Evolutionary conservation across 2,329 filamentous ascomycete species (phyloP), one percentile per base, ranked within the genome.

Genomic region (Claviceps arundinis): DNA sequence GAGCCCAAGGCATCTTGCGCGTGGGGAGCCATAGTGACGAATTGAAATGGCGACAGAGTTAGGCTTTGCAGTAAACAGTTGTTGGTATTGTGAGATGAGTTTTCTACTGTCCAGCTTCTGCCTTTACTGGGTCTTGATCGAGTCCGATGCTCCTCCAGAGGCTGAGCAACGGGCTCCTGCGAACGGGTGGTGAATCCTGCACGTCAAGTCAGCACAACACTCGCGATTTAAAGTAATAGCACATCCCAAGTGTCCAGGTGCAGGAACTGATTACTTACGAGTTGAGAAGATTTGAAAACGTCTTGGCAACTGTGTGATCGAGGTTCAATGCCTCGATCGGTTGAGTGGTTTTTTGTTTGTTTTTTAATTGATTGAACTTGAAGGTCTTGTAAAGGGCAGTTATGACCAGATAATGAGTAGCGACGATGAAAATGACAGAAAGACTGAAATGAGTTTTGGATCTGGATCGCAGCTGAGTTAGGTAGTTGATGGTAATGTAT

Each of bases 241-340:
- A 49, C 17, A 34, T 2, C 24, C 6, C 24, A 13, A 17, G 14
- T 30, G 4, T 24, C 19, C 6, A 11, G 19, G 19, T 14, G 24
- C 40, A 8, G 17, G 9, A 13, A 11, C 16, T 11, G 40, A 17
- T 13, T 11, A 67, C 89, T 70, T 80, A 95, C 90, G 89, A 95
- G 81, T 93, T 93, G 63, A 96, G 85, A 64, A 94, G 85, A 76
- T 95, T 96, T 78, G 89, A 91, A 85, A 95, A 96, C 90, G 89
- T 95, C 75, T 87, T 95, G 88, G 80, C 85, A 84, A 72, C 69
- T 70, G 65, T 65, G 70, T 73, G 82, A 85, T 73, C 81, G 82
- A 70, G 67, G 64, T 52, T 61, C 58, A 62, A 56, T 57, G 61
- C 66, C 75, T 78, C 77, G 78, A 78, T 78, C 76, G 55, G 58